Conservation (phyloP, 805 yeast species). For the Blastobotrys terrestris region DNA sequence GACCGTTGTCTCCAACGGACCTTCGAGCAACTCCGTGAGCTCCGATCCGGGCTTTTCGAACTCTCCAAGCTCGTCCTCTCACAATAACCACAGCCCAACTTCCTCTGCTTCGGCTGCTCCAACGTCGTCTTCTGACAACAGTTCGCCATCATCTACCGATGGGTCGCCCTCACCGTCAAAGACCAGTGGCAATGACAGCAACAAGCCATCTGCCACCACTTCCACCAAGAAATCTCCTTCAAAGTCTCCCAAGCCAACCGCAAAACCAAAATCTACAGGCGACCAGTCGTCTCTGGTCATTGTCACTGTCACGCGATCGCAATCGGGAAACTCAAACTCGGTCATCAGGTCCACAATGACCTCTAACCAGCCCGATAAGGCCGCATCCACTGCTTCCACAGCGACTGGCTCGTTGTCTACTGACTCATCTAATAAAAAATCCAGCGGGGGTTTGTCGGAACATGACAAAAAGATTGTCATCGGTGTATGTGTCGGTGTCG, state of each 20-base stretch:
- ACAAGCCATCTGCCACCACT: not conserved
- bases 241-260: not conserved
- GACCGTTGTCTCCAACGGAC: not conserved
- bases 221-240: not conserved
- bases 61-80: conserved; percentile 3
- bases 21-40: not conserved
- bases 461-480: conserved; percentile 50
- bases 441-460: conserved; percentile 40
- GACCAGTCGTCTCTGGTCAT: not conserved
- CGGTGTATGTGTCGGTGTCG: conserved; percentile 68
- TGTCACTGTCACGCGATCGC: not conserved
- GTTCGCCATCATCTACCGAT: conserved; percentile 4
- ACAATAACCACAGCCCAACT: too few species aligned
- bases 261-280: not conserved
- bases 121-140: not conserved
- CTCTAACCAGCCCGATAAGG: not conserved
- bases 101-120: not conserved
- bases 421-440: conserved; percentile 16
- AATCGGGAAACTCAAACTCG: not conserved
- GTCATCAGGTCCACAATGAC: not conserved
- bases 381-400: conserved; percentile 8
- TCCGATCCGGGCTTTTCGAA: not conserved
- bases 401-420: conserved; percentile 19
- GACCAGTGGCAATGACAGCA: not conserved
- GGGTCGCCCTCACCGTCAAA: too few species aligned